Conservation (phyloP, 2,329 filamentous ascomycete genomes). For the Parafenestella ontariensis region DNA sequence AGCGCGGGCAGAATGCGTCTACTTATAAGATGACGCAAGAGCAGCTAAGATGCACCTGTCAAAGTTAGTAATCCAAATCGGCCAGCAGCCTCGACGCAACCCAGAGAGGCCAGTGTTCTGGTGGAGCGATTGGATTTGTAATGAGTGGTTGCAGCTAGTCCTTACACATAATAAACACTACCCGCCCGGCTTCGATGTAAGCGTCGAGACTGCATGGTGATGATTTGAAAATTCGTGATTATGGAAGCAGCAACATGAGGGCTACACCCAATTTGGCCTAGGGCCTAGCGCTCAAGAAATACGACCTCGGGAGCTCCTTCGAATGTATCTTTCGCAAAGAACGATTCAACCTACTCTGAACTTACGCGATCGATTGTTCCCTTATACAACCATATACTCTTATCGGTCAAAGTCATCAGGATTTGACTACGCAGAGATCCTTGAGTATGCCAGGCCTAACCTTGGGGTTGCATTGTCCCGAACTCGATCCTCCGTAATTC, state of each 20-base stretch:
- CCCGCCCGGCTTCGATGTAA: background rate
- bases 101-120: background rate
- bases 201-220: slow-evolving; percentile 11
- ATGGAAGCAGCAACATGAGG: slow-evolving; percentile 23
- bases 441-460: too few species aligned
- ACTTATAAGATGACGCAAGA: slow-evolving; percentile 44
- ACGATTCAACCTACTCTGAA: too few species aligned
- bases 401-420: too few species aligned
- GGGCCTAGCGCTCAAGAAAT: too few species aligned
- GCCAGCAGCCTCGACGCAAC: slow-evolving; percentile 4
- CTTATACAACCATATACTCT: too few species aligned
- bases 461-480: too few species aligned
- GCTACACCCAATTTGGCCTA: too few species aligned
- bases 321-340: too few species aligned
- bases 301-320: too few species aligned
- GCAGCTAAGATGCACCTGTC: slow-evolving; percentile 21
- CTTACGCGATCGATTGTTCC: too few species aligned
- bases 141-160: background rate
- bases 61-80: slow-evolving; percentile 43
- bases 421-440: too few species aligned
- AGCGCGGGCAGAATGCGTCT: slow-evolving; percentile 21
- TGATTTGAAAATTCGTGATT: slow-evolving; percentile 24
- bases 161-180: slow-evolving; percentile 1
- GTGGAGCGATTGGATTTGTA: slow-evolving; percentile 12
- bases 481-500: too few species aligned